Evolutionary conservation across 2,329 filamentous ascomycete species (phyloP).

Genomic region (Aspergillus amoenus): DNA sequence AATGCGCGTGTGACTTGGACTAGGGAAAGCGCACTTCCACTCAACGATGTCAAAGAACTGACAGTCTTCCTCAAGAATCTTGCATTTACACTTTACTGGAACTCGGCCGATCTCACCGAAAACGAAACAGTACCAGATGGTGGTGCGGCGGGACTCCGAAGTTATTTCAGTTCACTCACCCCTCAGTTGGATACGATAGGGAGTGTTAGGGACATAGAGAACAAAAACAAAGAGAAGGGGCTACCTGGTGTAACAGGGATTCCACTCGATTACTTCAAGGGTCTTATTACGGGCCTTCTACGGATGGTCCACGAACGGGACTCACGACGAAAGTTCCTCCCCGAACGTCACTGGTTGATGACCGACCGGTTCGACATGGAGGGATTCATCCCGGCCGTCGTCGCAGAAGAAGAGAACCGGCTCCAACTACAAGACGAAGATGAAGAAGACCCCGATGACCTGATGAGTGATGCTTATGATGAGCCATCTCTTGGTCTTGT

Average conservation of each 20-base stretch:
- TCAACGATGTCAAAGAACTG: constrained; percentile 70
- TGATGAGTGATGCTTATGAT: constrained; percentile 38
- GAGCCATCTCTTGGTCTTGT: constrained; percentile 44
- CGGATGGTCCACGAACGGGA: constrained; percentile 91
- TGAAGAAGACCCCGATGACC: constrained; percentile 53
- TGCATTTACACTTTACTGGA: constrained; percentile 85
- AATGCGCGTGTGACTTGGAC: constrained; percentile 56
- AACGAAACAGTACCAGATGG: constrained; percentile 39
- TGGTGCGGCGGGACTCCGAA: constrained; percentile 39
- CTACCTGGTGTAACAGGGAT: constrained; percentile 68
- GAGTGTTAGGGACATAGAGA: constrained; percentile 35
- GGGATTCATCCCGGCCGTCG: constrained; percentile 80
- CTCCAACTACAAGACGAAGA: constrained; percentile 67
- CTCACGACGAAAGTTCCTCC: constrained; percentile 81
- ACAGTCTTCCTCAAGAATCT: constrained; percentile 87
- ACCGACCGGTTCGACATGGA: constrained; percentile 83
- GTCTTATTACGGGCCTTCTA: constrained; percentile 75
- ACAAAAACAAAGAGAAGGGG: constrained; percentile 45
- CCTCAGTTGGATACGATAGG: constrained; percentile 22
- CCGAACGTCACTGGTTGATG: constrained; percentile 91
- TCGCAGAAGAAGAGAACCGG: constrained; percentile 77
- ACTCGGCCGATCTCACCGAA: constrained; percentile 64
- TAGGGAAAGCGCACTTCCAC: constrained; percentile 65
- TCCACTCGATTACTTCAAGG: constrained; percentile 74
- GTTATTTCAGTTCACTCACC: constrained; percentile 43